A percentile compares a stretch with the other conserved stretches of the same genome.
These are phyloP conservation scores for Paecilomyces niveus DNA, from an alignment of 2,329 filamentous ascomycete genomes.

Conservation along the genomic window DNA sequence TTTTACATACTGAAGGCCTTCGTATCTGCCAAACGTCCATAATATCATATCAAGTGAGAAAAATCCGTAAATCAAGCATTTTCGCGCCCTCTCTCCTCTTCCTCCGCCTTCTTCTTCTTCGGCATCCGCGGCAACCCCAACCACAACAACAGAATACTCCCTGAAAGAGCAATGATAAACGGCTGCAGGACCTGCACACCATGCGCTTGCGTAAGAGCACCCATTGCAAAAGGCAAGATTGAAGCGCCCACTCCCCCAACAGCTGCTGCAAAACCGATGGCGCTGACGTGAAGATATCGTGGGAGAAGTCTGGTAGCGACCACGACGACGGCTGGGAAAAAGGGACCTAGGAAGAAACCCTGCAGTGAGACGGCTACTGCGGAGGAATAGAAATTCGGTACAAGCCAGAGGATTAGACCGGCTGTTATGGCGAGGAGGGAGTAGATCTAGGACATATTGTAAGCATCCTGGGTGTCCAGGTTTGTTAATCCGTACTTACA, in stretches of 20 bases:
- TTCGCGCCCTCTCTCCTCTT: too few relatives aligned
- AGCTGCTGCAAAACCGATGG: slow-evolving; percentile 66
- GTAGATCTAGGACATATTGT: slow-evolving; percentile 51
- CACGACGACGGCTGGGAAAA: slow-evolving; percentile 65
- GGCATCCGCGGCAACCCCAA: background rate
- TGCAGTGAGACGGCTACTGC: slow-evolving; percentile 59
- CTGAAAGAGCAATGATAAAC: slow-evolving; percentile 45
- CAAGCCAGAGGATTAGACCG: slow-evolving; percentile 67
- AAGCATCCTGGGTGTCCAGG: slow-evolving; percentile 65
- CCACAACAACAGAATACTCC: background rate
- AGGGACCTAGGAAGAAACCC: slow-evolving; percentile 66
- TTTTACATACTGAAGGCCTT: too few relatives aligned
- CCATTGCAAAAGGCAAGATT: slow-evolving; percentile 58
- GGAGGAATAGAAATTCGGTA: slow-evolving; percentile 62
- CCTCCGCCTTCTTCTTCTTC: background rate
- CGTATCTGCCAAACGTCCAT: too few relatives aligned
- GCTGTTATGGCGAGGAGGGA: slow-evolving; percentile 53
- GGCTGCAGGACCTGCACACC: slow-evolving; percentile 54
- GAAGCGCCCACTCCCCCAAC: slow-evolving; percentile 65
- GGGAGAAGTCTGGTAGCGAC: slow-evolving; percentile 63
- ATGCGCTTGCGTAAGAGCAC: slow-evolving; percentile 55
- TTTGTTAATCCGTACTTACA: background rate
- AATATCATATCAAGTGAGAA: too few relatives aligned
- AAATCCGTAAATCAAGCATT: too few relatives aligned
- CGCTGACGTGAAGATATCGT: slow-evolving; percentile 59